A percentile compares a stretch with the other conserved stretches of the same genome.
Evolutionary conservation across 768 basidiomycete genomes (phyloP).

Genomic region (Phlebiopsis gigantea): DNA sequence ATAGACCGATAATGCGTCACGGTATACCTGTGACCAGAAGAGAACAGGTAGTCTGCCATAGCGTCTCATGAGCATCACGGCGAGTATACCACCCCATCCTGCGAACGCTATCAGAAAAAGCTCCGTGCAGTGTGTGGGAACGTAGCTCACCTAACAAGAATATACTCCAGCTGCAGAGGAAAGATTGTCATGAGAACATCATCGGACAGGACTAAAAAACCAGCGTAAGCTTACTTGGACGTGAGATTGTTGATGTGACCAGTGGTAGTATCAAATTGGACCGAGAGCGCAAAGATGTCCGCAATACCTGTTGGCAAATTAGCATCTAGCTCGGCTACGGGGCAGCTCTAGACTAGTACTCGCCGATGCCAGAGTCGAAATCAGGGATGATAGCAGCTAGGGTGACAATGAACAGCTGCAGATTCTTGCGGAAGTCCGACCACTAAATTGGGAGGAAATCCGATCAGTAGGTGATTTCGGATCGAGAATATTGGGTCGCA

Average conservation of each 20-base stretch:
- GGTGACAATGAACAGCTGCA: slow-evolving; percentile 56
- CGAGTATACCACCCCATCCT: slow-evolving; percentile 59
- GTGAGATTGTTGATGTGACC: slow-evolving; percentile 59
- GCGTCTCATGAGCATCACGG: slow-evolving; percentile 61
- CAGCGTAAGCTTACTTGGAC: slow-evolving; percentile 32
- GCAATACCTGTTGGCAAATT: slow-evolving; percentile 43
- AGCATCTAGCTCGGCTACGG: not conserved
- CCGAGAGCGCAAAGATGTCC: slow-evolving; percentile 53
- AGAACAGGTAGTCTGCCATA: slow-evolving; percentile 61
- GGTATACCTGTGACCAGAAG: slow-evolving; percentile 63
- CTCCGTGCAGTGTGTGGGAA: not conserved
- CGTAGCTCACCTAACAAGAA: slow-evolving; percentile 49
- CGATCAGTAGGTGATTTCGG: not conserved
- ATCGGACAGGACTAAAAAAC: not conserved
- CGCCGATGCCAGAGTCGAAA: slow-evolving; percentile 62
- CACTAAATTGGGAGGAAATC: slow-evolving; percentile 35
- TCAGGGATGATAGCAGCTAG: slow-evolving; percentile 64
- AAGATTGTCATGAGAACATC: not conserved
- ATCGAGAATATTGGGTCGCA: not conserved
- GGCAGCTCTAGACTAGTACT: slow-evolving; percentile 3
- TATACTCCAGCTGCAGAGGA: slow-evolving; percentile 51
- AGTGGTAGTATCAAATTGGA: slow-evolving; percentile 48
- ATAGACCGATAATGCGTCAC: not conserved
- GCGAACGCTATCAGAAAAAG: not conserved
- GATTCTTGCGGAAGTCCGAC: slow-evolving; percentile 45